phyloP scores from a whole-genome alignment of 176 grass and related monocot genomes.

The Cenchrus purpureus region DNA sequence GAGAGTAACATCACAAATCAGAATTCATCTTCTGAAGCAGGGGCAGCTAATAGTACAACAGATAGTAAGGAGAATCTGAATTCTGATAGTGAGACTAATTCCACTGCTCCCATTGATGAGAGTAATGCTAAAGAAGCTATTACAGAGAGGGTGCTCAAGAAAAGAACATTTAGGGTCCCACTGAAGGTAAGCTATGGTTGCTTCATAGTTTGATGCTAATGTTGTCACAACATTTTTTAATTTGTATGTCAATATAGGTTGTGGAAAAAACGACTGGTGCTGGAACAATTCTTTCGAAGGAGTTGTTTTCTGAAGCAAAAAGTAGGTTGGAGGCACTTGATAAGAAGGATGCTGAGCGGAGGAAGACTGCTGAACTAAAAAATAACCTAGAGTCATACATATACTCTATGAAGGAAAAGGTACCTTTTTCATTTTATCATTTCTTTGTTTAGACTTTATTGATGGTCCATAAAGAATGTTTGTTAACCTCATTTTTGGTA shows the following conservation, averaged over 20 bases:
- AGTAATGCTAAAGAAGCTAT: conserved; percentile 60
- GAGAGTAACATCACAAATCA: conserved; percentile 66
- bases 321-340: conserved; percentile 83
- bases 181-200: conserved; percentile 69
- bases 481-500: neutral
- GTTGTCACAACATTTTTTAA: conserved; percentile 19
- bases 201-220: conserved; percentile 23
- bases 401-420: conserved; percentile 99
- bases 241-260: conserved; percentile 47
- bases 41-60: conserved; percentile 52
- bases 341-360: conserved; percentile 89
- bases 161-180: conserved; percentile 96
- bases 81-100: conserved; percentile 49
- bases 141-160: conserved; percentile 89
- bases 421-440: conserved; percentile 31
- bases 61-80: conserved; percentile 52
- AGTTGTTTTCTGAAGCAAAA: conserved; percentile 87
- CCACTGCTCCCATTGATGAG: conserved; percentile 47
- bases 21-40: conserved; percentile 62
- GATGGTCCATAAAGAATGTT: neutral
- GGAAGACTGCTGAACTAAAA: conserved; percentile 94
- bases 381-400: conserved; percentile 94
- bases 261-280: conserved; percentile 68
- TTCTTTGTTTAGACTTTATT: conserved; percentile 10
- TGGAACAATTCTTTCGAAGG: conserved; percentile 73